Evolutionary conservation across 306 rosid species (phyloP), one percentile per base, ranked within the genome.

Genomic region (Mucuna pruriens): DNA sequence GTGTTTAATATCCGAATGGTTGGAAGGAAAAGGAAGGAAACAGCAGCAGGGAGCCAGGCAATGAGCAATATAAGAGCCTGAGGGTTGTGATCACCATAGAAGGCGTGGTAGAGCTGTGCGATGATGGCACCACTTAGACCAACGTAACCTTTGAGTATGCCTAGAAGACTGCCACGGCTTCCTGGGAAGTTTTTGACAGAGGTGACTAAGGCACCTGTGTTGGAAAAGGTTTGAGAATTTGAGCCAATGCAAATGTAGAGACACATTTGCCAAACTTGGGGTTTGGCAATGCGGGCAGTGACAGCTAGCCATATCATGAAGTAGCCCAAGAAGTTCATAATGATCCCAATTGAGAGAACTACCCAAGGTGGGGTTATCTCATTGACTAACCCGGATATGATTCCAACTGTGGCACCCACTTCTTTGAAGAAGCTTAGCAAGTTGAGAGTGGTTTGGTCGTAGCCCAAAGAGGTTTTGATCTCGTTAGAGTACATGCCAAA

Each of bases 381-480:
- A 17, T 91, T 91, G 84, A 91, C 58, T 6, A 94, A 79, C 7
- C 97, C 97, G 1, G 97, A 79, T 0, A 90, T 2, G 23, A 94
- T 39, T 0, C 97, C 98, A 2, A 93, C 89, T 20, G 90, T 93
- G 38, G 77, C 90, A 0, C 97, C 97, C 6, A 90, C 74, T 74
- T 93, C 98, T 75, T 94, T 94, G 93, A 86, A 91, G 96, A 90
- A 94, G 82, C 98, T 76, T 0, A 91, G 86, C 55, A 93, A 61
- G 74, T 91, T 93, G 67, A 93, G 90, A 2, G 97, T 87, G 3
- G 93, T 68, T 48, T 94, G 98, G 86, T 94, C 97, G 6, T 91
- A 94, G 49, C 89, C 94, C 8, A 91, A 40, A 1, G 97, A 69
- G 10, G 26, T 38, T 84, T 91, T 94, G 13, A 94, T 25, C 25